A percentile compares a stretch with the other conserved stretches of the same genome.
Evolutionary conservation across 2,329 filamentous ascomycete species (phyloP).

Genomic region (Fusarium sp.): DNA sequence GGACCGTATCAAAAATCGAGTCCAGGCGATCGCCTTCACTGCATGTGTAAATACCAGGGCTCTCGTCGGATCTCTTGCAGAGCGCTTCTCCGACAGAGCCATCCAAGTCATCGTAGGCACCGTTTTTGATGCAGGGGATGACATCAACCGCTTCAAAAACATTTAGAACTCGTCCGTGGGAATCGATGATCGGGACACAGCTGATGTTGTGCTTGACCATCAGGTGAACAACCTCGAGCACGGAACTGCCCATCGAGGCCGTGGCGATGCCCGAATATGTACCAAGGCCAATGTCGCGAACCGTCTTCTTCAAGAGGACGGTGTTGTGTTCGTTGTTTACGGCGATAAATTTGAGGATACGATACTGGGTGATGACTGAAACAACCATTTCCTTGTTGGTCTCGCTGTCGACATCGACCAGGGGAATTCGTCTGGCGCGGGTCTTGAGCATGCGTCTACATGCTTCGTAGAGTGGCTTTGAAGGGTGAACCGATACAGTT

Average conservation of each 20-base stretch:
- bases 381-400: slow-evolving; percentile 92
- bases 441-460: slow-evolving; percentile 94
- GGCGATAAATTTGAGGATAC: slow-evolving; percentile 97
- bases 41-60: slow-evolving; percentile 96
- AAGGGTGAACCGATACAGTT: slow-evolving; percentile 94
- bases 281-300: slow-evolving; percentile 85
- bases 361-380: slow-evolving; percentile 97
- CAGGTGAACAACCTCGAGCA: slow-evolving; percentile 92
- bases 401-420: slow-evolving; percentile 94
- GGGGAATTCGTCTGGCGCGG: slow-evolving; percentile 88
- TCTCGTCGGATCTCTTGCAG: slow-evolving; percentile 87
- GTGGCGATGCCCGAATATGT: slow-evolving; percentile 85
- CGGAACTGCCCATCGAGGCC: slow-evolving; percentile 86
- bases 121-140: slow-evolving; percentile 93
- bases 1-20: slow-evolving; percentile 95
- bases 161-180: slow-evolving; percentile 81
- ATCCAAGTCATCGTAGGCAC: slow-evolving; percentile 89
- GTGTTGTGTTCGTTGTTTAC: slow-evolving; percentile 91
- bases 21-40: slow-evolving; percentile 90
- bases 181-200: slow-evolving; percentile 91
- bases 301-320: slow-evolving; percentile 84
- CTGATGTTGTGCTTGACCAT: slow-evolving; percentile 95
- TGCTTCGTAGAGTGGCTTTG: slow-evolving; percentile 91
- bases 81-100: slow-evolving; percentile 89
- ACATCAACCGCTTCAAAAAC: slow-evolving; percentile 98